These are phyloP conservation scores for Shiraia sp. DNA, from an alignment of 2,329 filamentous ascomycete species.

Conservation along the genomic window DNA sequence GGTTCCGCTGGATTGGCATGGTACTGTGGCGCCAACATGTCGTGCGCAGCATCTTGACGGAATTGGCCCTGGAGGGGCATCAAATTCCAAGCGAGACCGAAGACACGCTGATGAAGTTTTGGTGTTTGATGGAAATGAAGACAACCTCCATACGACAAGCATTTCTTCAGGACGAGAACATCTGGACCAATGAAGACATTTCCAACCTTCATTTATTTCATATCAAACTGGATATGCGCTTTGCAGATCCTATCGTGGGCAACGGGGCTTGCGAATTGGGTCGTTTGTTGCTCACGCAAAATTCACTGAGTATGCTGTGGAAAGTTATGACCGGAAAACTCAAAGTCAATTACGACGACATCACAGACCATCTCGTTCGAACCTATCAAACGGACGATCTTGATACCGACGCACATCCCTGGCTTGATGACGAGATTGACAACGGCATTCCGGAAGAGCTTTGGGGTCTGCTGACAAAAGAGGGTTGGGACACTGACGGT, in stretches of 20 bases:
- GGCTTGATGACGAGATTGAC: slow-evolving; percentile 28
- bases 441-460: slow-evolving; percentile 31
- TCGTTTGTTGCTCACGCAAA: slow-evolving; percentile 59
- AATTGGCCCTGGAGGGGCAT: slow-evolving; percentile 65
- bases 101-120: slow-evolving; percentile 63
- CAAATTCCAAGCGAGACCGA: slow-evolving; percentile 51
- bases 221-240: slow-evolving; percentile 71
- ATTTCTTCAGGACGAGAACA: slow-evolving; percentile 55
- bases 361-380: slow-evolving; percentile 16
- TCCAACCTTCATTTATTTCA: slow-evolving; percentile 67
- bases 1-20: slow-evolving; percentile 70
- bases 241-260: slow-evolving; percentile 65
- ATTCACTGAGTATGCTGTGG: slow-evolving; percentile 47
- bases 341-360: slow-evolving; percentile 46
- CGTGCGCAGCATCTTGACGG: slow-evolving; percentile 59
- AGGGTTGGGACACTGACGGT: slow-evolving; percentile 58
- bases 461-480: slow-evolving; percentile 42
- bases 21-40: slow-evolving; percentile 52
- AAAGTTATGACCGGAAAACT: slow-evolving; percentile 56
- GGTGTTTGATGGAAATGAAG: slow-evolving; percentile 71
- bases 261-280: slow-evolving; percentile 47
- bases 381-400: slow-evolving; percentile 28
- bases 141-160: slow-evolving; percentile 59
- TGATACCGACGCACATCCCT: slow-evolving; percentile 17
- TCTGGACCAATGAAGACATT: slow-evolving; percentile 65